A percentile compares a stretch with the other conserved stretches of the same genome.
Conservation (phyloP, 73 alveolate species). For the Paramecium bursaria region DNA sequence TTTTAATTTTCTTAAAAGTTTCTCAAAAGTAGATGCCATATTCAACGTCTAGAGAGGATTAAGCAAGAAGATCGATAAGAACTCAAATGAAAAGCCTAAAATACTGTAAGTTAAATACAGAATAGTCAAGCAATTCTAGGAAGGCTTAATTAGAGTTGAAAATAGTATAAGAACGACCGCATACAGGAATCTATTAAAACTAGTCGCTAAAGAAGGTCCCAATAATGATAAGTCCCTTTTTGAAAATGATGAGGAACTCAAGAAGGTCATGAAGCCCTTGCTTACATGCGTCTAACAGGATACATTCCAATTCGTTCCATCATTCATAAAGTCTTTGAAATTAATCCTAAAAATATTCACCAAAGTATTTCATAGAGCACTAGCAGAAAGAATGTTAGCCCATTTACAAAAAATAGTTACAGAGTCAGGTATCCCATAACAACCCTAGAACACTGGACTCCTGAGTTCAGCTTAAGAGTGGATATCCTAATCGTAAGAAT, state of each 20-base stretch:
- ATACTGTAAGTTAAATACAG: constrained; percentile 1
- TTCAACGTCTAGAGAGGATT: background rate
- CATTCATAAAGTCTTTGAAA: constrained; percentile 41
- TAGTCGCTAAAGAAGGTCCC: constrained; percentile 8
- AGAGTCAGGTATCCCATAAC: background rate
- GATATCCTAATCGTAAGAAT: constrained; percentile 11
- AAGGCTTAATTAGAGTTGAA: constrained; percentile 47
- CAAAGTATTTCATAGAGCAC: constrained; percentile 21
- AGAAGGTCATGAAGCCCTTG: constrained; percentile 49
- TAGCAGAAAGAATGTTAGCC: constrained; percentile 6
- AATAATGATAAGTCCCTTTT: constrained; percentile 24
- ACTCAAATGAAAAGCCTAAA: background rate
- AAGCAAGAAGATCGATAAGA: constrained; percentile 7
- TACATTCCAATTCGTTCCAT: constrained; percentile 19
- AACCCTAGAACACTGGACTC: too few relatives aligned
- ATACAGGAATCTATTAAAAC: constrained; percentile 4
- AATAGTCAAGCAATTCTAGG: constrained; percentile 18
- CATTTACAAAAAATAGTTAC: constrained; percentile 32
- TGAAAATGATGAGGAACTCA: constrained; percentile 46
- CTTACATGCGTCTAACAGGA: constrained; percentile 28
- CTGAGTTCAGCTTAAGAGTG: constrained; percentile 3
- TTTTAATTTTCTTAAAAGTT: background rate
- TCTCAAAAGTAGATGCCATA: background rate
- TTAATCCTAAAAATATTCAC: constrained; percentile 25
- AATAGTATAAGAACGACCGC: constrained; percentile 15